Evolutionary conservation across 768 basidiomycete species (phyloP).

Genomic region (Nidularia sp.): DNA sequence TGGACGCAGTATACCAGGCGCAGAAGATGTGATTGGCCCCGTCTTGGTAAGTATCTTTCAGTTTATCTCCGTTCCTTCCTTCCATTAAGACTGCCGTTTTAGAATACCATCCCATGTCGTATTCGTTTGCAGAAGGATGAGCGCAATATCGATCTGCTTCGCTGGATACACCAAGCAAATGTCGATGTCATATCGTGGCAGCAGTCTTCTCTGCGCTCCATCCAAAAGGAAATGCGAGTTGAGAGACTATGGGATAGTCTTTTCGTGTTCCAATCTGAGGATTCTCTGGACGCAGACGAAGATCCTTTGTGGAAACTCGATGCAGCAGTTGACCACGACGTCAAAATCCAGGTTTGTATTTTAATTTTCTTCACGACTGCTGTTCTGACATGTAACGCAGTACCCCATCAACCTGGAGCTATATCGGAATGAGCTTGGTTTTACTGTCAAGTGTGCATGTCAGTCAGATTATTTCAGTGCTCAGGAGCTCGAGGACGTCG

Average conservation of each 20-base stretch:
- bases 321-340: slow-evolving; percentile 5
- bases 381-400: slow-evolving; percentile 14
- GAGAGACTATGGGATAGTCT: slow-evolving; percentile 34
- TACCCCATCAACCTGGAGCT: slow-evolving; percentile 42
- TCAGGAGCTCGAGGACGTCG: slow-evolving; percentile 14
- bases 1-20: slow-evolving; percentile 33
- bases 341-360: slow-evolving; percentile 20
- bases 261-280: slow-evolving; percentile 37
- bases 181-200: slow-evolving; percentile 37
- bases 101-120: slow-evolving; percentile 46
- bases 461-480: slow-evolving; percentile 19
- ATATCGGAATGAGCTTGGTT: slow-evolving; percentile 21
- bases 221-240: slow-evolving; percentile 28
- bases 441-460: slow-evolving; percentile 31
- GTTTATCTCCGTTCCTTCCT: neutral
- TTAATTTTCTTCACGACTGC: neutral
- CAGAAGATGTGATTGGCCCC: slow-evolving; percentile 42
- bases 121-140: slow-evolving; percentile 19
- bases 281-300: slow-evolving; percentile 7
- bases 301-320: slow-evolving; percentile 25
- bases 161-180: slow-evolving; percentile 30
- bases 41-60: slow-evolving; percentile 30
- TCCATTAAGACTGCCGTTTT: neutral
- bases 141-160: slow-evolving; percentile 28
- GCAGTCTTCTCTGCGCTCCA: slow-evolving; percentile 37